A percentile compares a stretch with the other conserved stretches of the same genome.
These are phyloP conservation scores for Rosa rugosa DNA, from an alignment of 306 rosid genomes.

Conservation along the genomic window DNA sequence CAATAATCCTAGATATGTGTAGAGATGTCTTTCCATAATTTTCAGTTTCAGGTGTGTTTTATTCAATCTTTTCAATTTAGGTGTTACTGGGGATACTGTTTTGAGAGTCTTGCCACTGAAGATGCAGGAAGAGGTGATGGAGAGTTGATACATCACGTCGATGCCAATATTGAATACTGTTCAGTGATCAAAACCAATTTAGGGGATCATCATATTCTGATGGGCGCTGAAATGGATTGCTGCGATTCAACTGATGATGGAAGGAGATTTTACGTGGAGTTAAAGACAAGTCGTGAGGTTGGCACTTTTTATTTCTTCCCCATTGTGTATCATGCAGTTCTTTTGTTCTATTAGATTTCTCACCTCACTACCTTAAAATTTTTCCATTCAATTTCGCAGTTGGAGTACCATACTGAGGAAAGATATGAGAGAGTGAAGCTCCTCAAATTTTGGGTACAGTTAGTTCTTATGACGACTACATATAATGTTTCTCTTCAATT, in stretches of 20 bases:
- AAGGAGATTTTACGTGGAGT: constrained; percentile 86
- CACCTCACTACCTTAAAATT: constrained; percentile 6
- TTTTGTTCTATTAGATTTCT: constrained; percentile 3
- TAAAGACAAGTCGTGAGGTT: constrained; percentile 94
- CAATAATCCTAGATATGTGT: neutral
- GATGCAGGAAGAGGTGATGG: constrained; percentile 84
- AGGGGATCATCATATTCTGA: constrained; percentile 92
- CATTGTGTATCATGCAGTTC: neutral
- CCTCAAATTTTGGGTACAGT: constrained; percentile 78
- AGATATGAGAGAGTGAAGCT: constrained; percentile 88
- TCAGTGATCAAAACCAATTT: constrained; percentile 84
- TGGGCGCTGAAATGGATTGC: constrained; percentile 99
- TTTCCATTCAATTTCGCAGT: constrained; percentile 46
- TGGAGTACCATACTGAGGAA: constrained; percentile 80
- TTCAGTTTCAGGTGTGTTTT: constrained; percentile 20
- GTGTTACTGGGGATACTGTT: constrained; percentile 93
- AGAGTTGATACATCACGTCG: constrained; percentile 77
- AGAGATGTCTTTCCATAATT: neutral
- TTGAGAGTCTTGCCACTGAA: constrained; percentile 98
- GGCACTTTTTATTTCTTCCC: constrained; percentile 11
- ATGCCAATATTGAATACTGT: constrained; percentile 94
- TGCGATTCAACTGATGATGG: constrained; percentile 98
- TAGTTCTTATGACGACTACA: constrained; percentile 9
- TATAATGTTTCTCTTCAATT: neutral
- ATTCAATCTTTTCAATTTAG: constrained; percentile 40